phyloP scores from a whole-genome alignment of 768 basidiomycete species.

The Boletellus ananas region DNA sequence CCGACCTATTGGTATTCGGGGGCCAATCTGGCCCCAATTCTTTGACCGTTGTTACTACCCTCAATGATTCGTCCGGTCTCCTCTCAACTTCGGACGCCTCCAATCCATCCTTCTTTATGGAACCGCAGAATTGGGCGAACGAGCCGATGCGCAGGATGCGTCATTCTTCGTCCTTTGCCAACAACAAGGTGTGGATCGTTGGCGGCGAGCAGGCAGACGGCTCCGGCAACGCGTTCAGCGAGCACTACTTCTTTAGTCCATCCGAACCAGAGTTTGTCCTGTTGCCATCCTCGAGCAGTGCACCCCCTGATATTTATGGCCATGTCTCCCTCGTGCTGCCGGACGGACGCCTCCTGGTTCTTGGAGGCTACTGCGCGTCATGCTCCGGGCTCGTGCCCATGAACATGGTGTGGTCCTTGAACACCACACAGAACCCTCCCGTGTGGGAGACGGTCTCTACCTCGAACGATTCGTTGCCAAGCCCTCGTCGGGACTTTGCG shows the following conservation, averaged over 20 bases:
- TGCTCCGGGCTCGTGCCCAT: slow-evolving; percentile 50
- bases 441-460: slow-evolving; percentile 49
- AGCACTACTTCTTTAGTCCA: slow-evolving; percentile 63
- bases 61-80: slow-evolving; percentile 60
- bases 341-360: slow-evolving; percentile 65
- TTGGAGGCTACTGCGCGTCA: slow-evolving; percentile 67
- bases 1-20: slow-evolving; percentile 64
- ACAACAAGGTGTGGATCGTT: slow-evolving; percentile 61
- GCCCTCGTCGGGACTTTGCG: slow-evolving; percentile 62
- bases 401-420: slow-evolving; percentile 56
- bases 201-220: slow-evolving; percentile 85
- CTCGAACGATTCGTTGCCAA: slow-evolving; percentile 44
- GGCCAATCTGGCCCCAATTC: slow-evolving; percentile 68
- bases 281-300: slow-evolving; percentile 47
- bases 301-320: slow-evolving; percentile 67
- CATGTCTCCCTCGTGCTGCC: slow-evolving; percentile 68
- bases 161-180: slow-evolving; percentile 56
- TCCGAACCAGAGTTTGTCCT: slow-evolving; percentile 46
- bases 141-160: slow-evolving; percentile 77
- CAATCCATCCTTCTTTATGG: slow-evolving; percentile 43
- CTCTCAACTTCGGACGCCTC: slow-evolving; percentile 42
- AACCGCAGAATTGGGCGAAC: slow-evolving; percentile 51
- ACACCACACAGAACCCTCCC: slow-evolving; percentile 46
- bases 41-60: slow-evolving; percentile 43
- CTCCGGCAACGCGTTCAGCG: slow-evolving; percentile 57